phyloP scores from a whole-genome alignment of 768 basidiomycete genomes.

The Lactifluus echinatus region DNA sequence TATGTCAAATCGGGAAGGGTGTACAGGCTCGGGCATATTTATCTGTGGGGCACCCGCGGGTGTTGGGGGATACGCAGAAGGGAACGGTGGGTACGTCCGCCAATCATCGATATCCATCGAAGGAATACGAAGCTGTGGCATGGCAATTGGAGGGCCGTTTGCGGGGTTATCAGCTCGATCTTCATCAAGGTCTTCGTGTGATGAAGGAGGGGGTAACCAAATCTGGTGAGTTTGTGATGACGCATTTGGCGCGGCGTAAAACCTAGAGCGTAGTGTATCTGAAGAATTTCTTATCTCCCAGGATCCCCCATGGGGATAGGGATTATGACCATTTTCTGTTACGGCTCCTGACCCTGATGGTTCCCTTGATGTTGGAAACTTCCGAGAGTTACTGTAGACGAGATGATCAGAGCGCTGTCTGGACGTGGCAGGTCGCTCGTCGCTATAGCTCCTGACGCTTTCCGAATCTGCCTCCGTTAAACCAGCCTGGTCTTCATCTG shows the following conservation, averaged over 20 bases:
- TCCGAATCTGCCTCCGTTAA: conserved; percentile 19
- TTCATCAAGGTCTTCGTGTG: conserved; percentile 33
- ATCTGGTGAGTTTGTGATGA: conserved; percentile 34
- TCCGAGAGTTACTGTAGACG: not conserved
- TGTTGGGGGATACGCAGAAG: conserved; percentile 69
- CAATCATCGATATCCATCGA: conserved; percentile 40
- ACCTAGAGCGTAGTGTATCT: conserved; percentile 5
- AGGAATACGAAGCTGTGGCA: conserved; percentile 10
- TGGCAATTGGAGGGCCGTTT: conserved; percentile 7
- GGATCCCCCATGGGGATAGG: not conserved
- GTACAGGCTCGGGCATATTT: conserved; percentile 19
- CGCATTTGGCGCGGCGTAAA: conserved; percentile 1
- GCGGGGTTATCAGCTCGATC: conserved; percentile 19
- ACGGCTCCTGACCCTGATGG: not conserved
- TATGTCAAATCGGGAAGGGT: conserved; percentile 9
- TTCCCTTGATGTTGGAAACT: not conserved
- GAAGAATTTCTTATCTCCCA: conserved; percentile 1
- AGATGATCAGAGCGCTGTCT: not conserved
- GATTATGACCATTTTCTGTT: not conserved
- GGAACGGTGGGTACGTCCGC: conserved; percentile 65
- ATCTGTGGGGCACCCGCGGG: conserved; percentile 36
- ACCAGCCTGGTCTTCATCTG: conserved; percentile 12
- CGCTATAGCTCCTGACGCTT: conserved; percentile 14
- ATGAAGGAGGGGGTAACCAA: conserved; percentile 52
- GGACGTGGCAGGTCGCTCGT: conserved; percentile 5